phyloP scores from a whole-genome alignment of 2,329 filamentous ascomycete species.

The Sporothrix luriei region DNA sequence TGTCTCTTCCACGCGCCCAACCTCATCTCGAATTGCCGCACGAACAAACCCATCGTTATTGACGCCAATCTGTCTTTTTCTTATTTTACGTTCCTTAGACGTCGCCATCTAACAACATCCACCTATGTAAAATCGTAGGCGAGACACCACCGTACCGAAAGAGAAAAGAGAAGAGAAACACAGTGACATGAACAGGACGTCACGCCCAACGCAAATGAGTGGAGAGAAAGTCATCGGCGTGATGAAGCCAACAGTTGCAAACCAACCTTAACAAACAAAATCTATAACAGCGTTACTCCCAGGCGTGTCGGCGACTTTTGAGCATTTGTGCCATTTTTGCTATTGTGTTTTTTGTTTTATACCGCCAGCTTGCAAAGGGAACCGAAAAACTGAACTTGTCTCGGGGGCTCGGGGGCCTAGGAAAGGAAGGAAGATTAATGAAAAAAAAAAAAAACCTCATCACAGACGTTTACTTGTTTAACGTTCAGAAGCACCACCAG shows the following conservation, averaged over 20 bases:
- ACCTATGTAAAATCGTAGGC: background rate
- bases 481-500: slow-evolving; percentile 13
- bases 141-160: background rate
- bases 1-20: background rate
- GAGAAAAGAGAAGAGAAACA: background rate
- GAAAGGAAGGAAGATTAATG: background rate
- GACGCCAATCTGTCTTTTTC: background rate
- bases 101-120: background rate
- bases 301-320: slow-evolving; percentile 1
- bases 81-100: background rate
- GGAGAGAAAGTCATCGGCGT: background rate
- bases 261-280: background rate
- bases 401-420: no score
- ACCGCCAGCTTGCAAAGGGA: slow-evolving; percentile 5
- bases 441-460: background rate
- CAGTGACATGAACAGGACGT: background rate
- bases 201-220: background rate
- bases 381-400: background rate
- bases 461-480: slow-evolving; percentile 3
- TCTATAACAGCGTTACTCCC: background rate
- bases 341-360: background rate
- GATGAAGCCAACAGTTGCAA: background rate
- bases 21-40: background rate
- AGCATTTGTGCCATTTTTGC: background rate
- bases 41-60: background rate